phyloP scores from a whole-genome alignment of 495 filamentous ascomycete species.

The Penicillium nucicola region DNA sequence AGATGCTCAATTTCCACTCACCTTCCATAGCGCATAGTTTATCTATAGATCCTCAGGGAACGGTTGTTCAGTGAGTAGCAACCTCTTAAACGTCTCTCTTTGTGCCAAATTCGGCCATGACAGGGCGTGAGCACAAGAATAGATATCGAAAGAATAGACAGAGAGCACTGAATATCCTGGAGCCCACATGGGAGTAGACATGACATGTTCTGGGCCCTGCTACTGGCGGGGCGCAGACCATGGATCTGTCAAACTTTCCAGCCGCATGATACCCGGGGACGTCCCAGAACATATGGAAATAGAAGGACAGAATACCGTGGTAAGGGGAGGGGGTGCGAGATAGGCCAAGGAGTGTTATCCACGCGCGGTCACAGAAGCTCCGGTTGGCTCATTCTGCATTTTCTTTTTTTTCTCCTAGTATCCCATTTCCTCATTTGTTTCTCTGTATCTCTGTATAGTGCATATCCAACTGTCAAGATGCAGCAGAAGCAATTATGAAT shows the following conservation, averaged over 20 bases:
- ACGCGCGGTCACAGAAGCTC: not conserved
- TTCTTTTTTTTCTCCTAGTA: not conserved
- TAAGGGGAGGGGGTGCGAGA: not conserved
- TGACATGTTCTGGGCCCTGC: not conserved
- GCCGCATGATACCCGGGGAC: conserved; percentile 13
- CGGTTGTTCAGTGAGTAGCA: not conserved
- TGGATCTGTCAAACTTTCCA: conserved; percentile 2
- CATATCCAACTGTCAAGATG: not conserved
- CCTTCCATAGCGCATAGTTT: not conserved
- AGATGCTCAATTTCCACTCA: not conserved
- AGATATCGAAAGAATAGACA: not conserved
- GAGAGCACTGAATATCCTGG: not conserved
- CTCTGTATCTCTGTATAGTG: not conserved
- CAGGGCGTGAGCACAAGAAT: conserved; percentile 1
- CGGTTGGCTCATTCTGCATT: not conserved
- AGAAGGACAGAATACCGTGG: not conserved
- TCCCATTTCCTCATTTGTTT: not conserved
- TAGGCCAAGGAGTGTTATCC: not conserved
- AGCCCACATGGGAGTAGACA: not conserved
- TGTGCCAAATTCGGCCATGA: conserved; percentile 17
- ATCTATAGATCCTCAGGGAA: not conserved
- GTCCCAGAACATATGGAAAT: conserved; percentile 14
- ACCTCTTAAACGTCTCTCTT: conserved; percentile 5
- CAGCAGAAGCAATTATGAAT: conserved; percentile 1
- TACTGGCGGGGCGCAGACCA: not conserved